Conservation (phyloP, 148 eudicot genomes). For the Silene latifolia region DNA sequence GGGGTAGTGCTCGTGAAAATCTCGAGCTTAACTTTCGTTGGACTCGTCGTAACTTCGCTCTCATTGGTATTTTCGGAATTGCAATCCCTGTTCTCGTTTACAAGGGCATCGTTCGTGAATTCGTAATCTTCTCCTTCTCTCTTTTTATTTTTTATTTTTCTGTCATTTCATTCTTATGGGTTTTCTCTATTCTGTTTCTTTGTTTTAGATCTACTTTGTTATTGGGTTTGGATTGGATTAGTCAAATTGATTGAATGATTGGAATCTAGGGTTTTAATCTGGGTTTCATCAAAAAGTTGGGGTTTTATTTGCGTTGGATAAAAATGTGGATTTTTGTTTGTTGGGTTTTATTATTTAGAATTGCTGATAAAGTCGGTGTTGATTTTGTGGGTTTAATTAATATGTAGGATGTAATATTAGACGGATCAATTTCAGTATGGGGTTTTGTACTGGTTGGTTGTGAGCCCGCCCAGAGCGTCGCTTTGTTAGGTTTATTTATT, state of each 20-base stretch:
- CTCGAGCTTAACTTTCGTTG: conserved; percentile 88
- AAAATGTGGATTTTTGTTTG: too few species aligned
- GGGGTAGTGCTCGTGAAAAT: conserved; percentile 79
- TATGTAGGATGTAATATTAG: background rate
- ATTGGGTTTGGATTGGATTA: background rate
- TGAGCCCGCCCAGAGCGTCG: too few species aligned
- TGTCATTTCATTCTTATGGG: background rate
- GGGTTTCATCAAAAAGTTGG: too few species aligned
- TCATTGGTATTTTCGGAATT: conserved; percentile 83
- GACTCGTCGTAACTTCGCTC: conserved; percentile 90
- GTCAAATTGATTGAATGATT: background rate
- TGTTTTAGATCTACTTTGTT: conserved; percentile 7
- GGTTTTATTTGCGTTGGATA: background rate
- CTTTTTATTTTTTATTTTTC: background rate
- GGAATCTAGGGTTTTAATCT: background rate
- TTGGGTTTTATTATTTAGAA: too few species aligned
- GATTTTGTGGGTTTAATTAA: background rate
- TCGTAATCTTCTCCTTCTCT: conserved; percentile 39
- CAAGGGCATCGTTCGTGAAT: conserved; percentile 92
- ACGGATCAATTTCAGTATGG: background rate
- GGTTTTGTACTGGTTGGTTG: background rate
- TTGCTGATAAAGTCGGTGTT: background rate
- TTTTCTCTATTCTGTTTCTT: background rate
- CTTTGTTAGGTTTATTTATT: background rate
- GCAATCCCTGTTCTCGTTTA: conserved; percentile 74